Evolutionary conservation across 2,329 filamentous ascomycete genomes (phyloP), one percentile per base, ranked within the genome.

Genomic region (Xylaria sp.): DNA sequence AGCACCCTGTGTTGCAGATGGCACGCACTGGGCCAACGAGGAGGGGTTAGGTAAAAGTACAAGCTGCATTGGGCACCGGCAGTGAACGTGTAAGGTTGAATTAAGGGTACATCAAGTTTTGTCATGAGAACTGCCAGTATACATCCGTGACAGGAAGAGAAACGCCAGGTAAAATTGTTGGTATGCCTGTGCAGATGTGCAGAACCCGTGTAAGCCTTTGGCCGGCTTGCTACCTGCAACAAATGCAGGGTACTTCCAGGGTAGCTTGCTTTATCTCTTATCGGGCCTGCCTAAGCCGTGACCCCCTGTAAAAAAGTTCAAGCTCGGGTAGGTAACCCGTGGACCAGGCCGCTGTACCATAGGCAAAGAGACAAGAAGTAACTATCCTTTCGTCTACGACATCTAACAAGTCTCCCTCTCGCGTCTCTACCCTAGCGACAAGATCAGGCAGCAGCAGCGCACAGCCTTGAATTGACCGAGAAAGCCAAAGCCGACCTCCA

Each of bases 181-280:
- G n/a, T n/a, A n/a, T n/a, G n/a, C n/a, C n/a, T n/a, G n/a, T n/a
- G n/a, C n/a, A n/a, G n/a, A n/a, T n/a, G n/a, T n/a, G n/a, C n/a
- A n/a, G n/a, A n/a, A n/a, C n/a, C n/a, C n/a, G n/a, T n/a, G n/a
- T n/a, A n/a, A n/a, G n/a, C n/a, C n/a, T n/a, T n/a, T n/a, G n/a
- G n/a, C n/a, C n/a, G n/a, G n/a, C n/a, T n/a, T n/a, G n/a, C n/a
- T n/a, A n/a, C n/a, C n/a, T n/a, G n/a, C n/a, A n/a, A n/a, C n/a
- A n/a, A n/a, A n/a, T 23, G 3, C 13, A 29, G 17, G n/a, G n/a
- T 17, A n/a, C 6, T 17, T 31, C n/a, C n/a, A n/a, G 23, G 44
- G 25, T 52, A 33, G 46, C 35, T 29, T 33, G 21, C 19, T 54
- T 58, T 63, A 63, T 63, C 57, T 56, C 57, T 63, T 63, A 63